Base-by-base conservation (phyloP, 208 protist species). In the Sergeia podlipaevii region DNA sequence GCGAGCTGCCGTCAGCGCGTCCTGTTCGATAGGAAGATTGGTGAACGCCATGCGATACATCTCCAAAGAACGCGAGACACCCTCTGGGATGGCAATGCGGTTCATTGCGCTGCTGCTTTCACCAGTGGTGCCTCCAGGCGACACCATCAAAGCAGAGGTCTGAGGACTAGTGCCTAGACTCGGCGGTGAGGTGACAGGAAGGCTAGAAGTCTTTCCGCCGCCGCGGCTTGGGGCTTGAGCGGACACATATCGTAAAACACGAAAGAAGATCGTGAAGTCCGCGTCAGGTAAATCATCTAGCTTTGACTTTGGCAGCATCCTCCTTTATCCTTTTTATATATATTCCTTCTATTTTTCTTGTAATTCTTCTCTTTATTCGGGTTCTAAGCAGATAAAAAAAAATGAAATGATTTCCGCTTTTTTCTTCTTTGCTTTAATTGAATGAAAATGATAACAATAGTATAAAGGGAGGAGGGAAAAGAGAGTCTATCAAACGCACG, bases 21-120 rank as follows among this genome's bases (percentile, higher is more conserved):
- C 58, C 20, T 41, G 30, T 17, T 80, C 51, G 4, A 79, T 29
- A 1, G 77, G 74, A 11, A 81, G 5, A 51, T 81, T 86, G 4
- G 77, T 85, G 7, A 70, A 64, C 26, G 74, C 58, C 72, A 85
- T 78, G n/a, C 84, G 84, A 47, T 70, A 86, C 8, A 17, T 5
- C 43, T 88, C 80, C 23, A 92, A 53, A 2, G 68, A 38, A 2
- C 65, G 50, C 1, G 8, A 24, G 28, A 90, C 30, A 13, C 17
- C 10, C 20, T 39, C 28, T 1, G 80, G 74, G 17, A 76, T 54
- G 18, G 20, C 21, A 6, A 76, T 53, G 0, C 62, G 68, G 38
- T 74, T 74, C 36, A 15, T 52, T n/a, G 39, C 23, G 2, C 55
- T 60, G 3, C 18, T 33, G 29, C 56, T 65, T 23, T 38, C 34